phyloP scores from a whole-genome alignment of 495 filamentous ascomycete species.

The Penicillium alfredii region DNA sequence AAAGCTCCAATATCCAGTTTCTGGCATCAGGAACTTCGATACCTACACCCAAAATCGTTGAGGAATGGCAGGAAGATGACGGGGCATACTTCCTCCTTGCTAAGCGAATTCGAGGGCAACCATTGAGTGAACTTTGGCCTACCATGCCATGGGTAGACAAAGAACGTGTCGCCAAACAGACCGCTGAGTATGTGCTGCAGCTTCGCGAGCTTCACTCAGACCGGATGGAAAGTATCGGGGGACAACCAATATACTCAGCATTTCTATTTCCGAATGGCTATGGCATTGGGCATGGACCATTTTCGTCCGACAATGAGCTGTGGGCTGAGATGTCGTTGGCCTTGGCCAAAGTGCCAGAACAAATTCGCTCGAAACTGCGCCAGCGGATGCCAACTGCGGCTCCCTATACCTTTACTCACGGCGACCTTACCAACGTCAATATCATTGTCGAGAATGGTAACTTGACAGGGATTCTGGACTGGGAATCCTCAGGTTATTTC shows the following conservation, averaged over 20 bases:
- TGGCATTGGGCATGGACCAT: slow-evolving; percentile 13
- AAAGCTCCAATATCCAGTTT: slow-evolving; percentile 11
- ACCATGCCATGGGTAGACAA: slow-evolving; percentile 10
- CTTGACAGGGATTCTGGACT: slow-evolving; percentile 27
- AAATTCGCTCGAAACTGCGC: slow-evolving; percentile 12
- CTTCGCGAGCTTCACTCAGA: slow-evolving; percentile 18
- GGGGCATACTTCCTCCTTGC: slow-evolving; percentile 5
- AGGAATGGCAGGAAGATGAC: slow-evolving; percentile 11
- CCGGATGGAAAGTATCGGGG: slow-evolving; percentile 14
- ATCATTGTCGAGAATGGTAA: slow-evolving; percentile 24
- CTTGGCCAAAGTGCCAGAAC: slow-evolving; percentile 13
- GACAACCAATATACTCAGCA: slow-evolving; percentile 12
- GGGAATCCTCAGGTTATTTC: slow-evolving; percentile 29
- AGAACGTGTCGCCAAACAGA: slow-evolving; percentile 18
- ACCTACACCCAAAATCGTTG: slow-evolving; percentile 8
- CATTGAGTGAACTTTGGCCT: slow-evolving; percentile 12
- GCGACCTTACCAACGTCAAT: slow-evolving; percentile 24
- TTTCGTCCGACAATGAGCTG: slow-evolving; percentile 18
- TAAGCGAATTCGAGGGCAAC: slow-evolving; percentile 16
- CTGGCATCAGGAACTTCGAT: slow-evolving; percentile 11
- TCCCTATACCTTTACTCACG: slow-evolving; percentile 29
- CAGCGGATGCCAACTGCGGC: slow-evolving; percentile 15
- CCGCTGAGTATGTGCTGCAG: slow-evolving; percentile 16
- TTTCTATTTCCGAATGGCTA: slow-evolving; percentile 11
- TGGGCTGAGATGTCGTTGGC: slow-evolving; percentile 20